Conservation (phyloP, 2,329 filamentous ascomycete species). For the Domatiomyces globalis region DNA sequence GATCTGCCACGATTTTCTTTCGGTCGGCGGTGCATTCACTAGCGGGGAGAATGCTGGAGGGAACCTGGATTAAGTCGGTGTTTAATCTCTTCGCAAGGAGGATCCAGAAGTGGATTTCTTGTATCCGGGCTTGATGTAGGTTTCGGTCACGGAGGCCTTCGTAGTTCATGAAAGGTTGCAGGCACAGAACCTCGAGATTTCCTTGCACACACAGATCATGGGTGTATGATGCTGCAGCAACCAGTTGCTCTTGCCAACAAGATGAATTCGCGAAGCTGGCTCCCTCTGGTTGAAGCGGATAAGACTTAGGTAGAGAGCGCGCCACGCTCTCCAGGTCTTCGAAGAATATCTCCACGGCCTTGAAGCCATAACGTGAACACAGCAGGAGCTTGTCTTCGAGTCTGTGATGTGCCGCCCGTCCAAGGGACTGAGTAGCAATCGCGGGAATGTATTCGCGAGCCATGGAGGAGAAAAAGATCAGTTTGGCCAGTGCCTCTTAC, state of each 20-base stretch:
- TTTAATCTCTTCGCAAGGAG: conserved; percentile 46
- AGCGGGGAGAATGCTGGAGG: conserved; percentile 40
- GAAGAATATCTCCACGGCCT: conserved; percentile 62
- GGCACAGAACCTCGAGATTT: conserved; percentile 13
- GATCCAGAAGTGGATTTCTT: conserved; percentile 57
- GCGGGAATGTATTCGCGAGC: conserved; percentile 31
- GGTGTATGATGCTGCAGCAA: conserved; percentile 13
- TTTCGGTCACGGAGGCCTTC: conserved; percentile 55
- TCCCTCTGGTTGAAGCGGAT: conserved; percentile 1
- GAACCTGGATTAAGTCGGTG: conserved; percentile 62
- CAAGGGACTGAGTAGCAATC: conserved; percentile 65
- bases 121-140: conserved; percentile 43
- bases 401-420: conserved; percentile 55
- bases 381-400: conserved; percentile 54
- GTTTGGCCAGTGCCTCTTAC: neutral
- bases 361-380: conserved; percentile 50
- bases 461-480: conserved; percentile 5
- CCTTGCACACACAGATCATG: conserved; percentile 7
- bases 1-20: conserved; percentile 25
- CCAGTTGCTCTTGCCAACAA: conserved; percentile 6
- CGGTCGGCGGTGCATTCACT: conserved; percentile 35
- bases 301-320: conserved; percentile 6
- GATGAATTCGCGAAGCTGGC: conserved; percentile 8
- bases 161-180: conserved; percentile 56
- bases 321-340: conserved; percentile 58